phyloP scores from a whole-genome alignment of 108 stramenopile genomes.

The Nitzschia sp. region DNA sequence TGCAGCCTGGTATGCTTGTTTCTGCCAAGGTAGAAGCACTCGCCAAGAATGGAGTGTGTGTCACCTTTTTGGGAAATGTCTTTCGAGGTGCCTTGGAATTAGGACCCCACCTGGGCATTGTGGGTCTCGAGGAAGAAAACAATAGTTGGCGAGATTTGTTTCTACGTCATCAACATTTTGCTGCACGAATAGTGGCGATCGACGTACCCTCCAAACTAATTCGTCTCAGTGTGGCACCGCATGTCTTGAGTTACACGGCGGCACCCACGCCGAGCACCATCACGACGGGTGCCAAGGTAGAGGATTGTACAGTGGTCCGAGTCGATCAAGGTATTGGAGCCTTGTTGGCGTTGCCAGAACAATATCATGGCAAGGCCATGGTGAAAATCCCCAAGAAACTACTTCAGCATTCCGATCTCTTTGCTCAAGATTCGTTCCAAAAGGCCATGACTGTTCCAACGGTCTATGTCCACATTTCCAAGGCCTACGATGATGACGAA shows the following conservation, averaged over 20 bases:
- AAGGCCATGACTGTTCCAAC: conserved; percentile 49
- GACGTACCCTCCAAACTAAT: conserved; percentile 76
- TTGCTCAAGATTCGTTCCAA: conserved; percentile 44
- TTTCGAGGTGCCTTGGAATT: conserved; percentile 82
- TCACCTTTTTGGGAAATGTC: conserved; percentile 64
- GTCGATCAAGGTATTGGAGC: conserved; percentile 87
- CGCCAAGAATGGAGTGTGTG: conserved; percentile 83
- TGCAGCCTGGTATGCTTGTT: conserved; percentile 73
- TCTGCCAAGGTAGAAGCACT: conserved; percentile 65
- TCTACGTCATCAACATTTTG: conserved; percentile 46
- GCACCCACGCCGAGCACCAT: not conserved
- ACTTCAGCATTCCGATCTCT: conserved; percentile 38
- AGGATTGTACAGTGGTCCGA: conserved; percentile 73
- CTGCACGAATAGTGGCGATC: conserved; percentile 81
- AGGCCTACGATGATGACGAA: conserved; percentile 67
- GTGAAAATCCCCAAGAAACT: conserved; percentile 40
- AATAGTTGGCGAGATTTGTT: conserved; percentile 37
- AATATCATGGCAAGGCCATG: conserved; percentile 16
- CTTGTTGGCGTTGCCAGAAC: conserved; percentile 65
- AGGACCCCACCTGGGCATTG: conserved; percentile 64
- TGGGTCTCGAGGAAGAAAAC: conserved; percentile 30
- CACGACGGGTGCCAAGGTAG: conserved; percentile 48
- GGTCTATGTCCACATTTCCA: conserved; percentile 89
- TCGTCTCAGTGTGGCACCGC: conserved; percentile 73
- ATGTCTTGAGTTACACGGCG: conserved; percentile 55